phyloP scores from a whole-genome alignment of 768 basidiomycete genomes.

The Agaricus sinodeliciosus region DNA sequence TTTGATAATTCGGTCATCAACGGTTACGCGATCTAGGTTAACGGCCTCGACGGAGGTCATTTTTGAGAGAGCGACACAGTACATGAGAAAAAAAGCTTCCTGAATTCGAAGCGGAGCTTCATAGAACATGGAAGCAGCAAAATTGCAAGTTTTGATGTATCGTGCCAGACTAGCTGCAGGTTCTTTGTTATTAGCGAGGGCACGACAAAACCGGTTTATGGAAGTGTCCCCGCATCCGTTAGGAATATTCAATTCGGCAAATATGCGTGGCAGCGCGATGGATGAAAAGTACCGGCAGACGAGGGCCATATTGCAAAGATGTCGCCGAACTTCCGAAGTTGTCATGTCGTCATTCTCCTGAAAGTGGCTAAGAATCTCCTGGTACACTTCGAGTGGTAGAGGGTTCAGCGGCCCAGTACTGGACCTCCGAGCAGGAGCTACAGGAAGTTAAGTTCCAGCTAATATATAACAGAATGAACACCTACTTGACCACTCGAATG shows the following conservation, averaged over 20 bases:
- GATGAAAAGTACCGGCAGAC: conserved; percentile 39
- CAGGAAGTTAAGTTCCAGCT: neutral
- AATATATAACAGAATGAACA: neutral
- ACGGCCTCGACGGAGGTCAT: conserved; percentile 2
- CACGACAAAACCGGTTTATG: conserved; percentile 21
- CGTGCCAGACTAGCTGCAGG: conserved; percentile 22
- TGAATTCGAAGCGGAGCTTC: neutral
- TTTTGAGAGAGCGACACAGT: conserved; percentile 8
- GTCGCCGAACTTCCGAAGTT: conserved; percentile 13
- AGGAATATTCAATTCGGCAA: conserved; percentile 23
- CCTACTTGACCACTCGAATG: conserved; percentile 4
- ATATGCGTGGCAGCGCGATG: conserved; percentile 32
- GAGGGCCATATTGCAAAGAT: conserved; percentile 25
- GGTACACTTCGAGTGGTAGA: conserved; percentile 40
- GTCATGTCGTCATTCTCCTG: conserved; percentile 14
- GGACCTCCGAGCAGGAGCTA: conserved; percentile 16
- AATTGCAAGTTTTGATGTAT: conserved; percentile 21
- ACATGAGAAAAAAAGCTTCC: conserved; percentile 10
- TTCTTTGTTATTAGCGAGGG: conserved; percentile 18
- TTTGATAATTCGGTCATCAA: conserved; percentile 1
- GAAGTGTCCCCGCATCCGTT: conserved; percentile 4
- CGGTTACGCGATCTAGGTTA: neutral
- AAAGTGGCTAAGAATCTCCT: conserved; percentile 32
- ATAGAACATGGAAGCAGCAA: conserved; percentile 7
- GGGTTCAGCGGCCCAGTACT: conserved; percentile 14